Base-by-base conservation (phyloP, 768 basidiomycete genomes). In the Boletus rubescentipes region DNA sequence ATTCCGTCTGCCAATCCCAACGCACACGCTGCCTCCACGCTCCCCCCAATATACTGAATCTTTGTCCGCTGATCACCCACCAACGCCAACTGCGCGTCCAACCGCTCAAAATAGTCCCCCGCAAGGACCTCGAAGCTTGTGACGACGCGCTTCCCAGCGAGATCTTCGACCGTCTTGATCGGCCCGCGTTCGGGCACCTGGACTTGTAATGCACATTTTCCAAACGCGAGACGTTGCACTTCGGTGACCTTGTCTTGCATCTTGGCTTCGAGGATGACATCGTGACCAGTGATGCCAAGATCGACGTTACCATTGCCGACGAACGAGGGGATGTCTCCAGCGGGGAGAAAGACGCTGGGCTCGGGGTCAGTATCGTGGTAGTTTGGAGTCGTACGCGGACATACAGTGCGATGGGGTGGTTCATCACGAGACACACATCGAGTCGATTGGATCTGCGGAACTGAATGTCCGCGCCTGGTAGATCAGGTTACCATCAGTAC, bases 241-340 rank as follows among this genome's bases (percentile, higher is more conserved):
- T 97, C 89, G 1, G 84, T 83, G 51, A 98, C 85, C 54, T 83
- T 80, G 12, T 78, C 69, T 57, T 89, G 77, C 86, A 97, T 93
- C 51, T 86, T 74, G 2, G 93, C 80, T 72, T 99, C 96, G 42
- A 95, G 82, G 60, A 98, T 91, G 58, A 97, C 91, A 75, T 99
- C 97, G 73, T 98, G 94, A 5, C 97, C 97, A 9, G 97, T 98
- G 63, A 99, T 97, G 7, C 97, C 97, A 40, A 99, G 79, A 63
- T 98, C 91, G 65, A 99, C 90, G 66, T 94, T 89, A 45, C 97
- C 97, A 69, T 96, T 94, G 39, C 94, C 97, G 41, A 99, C 97
- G 72, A 98, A 99, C 29, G 94, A 96, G 10, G 97, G 95, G 59
- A 99, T 99, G 66, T 99, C 97, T 6, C 89, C 79, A 1, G 97